A percentile compares a stretch with the other conserved stretches of the same genome.
phyloP scores from a whole-genome alignment of 441 rosid species.

The Macaranga tanarius region DNA sequence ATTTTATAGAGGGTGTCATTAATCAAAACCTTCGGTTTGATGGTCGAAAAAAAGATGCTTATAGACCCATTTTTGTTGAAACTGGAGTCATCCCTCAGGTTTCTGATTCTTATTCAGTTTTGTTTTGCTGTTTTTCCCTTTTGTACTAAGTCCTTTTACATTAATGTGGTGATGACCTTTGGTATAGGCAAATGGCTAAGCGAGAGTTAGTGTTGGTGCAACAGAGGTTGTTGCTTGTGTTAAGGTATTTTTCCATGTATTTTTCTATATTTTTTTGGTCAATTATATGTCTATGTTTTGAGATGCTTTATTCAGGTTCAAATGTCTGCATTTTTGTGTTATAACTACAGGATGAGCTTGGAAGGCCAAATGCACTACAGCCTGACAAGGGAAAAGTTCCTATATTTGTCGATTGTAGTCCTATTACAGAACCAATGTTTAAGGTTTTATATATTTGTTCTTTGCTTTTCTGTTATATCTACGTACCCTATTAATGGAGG shows the following conservation, averaged over 20 bases:
- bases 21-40: too few relatives aligned
- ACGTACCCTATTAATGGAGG: constrained; percentile 15
- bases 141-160: not conserved
- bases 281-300: not conserved
- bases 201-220: constrained; percentile 68
- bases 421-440: constrained; percentile 75
- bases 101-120: not conserved
- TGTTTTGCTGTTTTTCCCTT: too few relatives aligned
- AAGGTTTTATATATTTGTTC: constrained; percentile 47
- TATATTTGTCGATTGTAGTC: constrained; percentile 76
- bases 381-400: constrained; percentile 81
- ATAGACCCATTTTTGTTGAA: constrained; percentile 37
- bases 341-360: constrained; percentile 74
- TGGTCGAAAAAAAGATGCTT: too few relatives aligned
- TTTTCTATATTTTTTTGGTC: not conserved
- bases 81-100: constrained; percentile 89
- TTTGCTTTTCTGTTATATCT: constrained; percentile 1
- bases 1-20: constrained; percentile 62
- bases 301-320: not conserved
- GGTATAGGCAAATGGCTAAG: constrained; percentile 82
- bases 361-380: constrained; percentile 67
- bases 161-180: not conserved
- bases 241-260: constrained; percentile 50
- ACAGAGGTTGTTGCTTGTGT: constrained; percentile 92
- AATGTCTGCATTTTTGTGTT: not conserved